Percentiles rank a stretch among this genome's conserved stretches.
phyloP scores from a whole-genome alignment of 768 basidiomycete genomes.

The Pisolithus marmoratus region DNA sequence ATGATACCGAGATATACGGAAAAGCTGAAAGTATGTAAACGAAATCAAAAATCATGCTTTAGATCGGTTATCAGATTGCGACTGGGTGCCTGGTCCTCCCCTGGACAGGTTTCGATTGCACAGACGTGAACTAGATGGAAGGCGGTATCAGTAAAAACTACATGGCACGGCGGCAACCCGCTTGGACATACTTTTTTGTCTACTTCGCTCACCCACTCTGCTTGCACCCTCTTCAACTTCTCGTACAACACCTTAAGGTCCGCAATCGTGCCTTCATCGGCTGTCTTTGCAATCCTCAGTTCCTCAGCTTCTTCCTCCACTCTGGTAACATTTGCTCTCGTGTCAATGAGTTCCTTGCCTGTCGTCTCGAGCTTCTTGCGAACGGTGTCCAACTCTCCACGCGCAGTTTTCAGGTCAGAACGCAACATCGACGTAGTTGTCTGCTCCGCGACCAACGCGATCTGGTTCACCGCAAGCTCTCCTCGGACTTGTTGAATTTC shows the following conservation, averaged over 20 bases:
- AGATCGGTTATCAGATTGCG: too few relatives aligned
- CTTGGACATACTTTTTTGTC: slow-evolving; percentile 29
- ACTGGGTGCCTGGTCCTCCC: too few relatives aligned
- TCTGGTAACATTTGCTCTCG: slow-evolving; percentile 11
- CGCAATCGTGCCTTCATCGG: slow-evolving; percentile 32
- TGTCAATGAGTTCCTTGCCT: slow-evolving; percentile 10
- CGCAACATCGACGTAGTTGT: background rate
- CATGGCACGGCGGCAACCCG: too few relatives aligned
- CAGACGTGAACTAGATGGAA: too few relatives aligned
- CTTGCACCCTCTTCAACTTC: slow-evolving; percentile 28
- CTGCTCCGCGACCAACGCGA: slow-evolving; percentile 1
- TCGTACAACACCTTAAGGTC: slow-evolving; percentile 28
- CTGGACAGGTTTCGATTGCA: too few relatives aligned
- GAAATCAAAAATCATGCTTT: too few relatives aligned
- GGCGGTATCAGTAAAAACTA: too few relatives aligned
- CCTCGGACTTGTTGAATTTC: slow-evolving; percentile 5
- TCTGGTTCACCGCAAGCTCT: slow-evolving; percentile 2
- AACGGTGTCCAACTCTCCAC: background rate
- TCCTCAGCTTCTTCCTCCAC: slow-evolving; percentile 30
- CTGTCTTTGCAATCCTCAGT: slow-evolving; percentile 27
- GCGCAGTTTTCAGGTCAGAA: slow-evolving; percentile 1
- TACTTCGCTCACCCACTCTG: slow-evolving; percentile 30
- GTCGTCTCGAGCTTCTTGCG: background rate
- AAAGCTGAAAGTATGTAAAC: too few relatives aligned
- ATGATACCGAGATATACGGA: too few relatives aligned